A percentile compares a stretch with the other conserved stretches of the same genome.
Evolutionary conservation across 208 protist species (phyloP).

Genomic region (Porcisia deanei): DNA sequence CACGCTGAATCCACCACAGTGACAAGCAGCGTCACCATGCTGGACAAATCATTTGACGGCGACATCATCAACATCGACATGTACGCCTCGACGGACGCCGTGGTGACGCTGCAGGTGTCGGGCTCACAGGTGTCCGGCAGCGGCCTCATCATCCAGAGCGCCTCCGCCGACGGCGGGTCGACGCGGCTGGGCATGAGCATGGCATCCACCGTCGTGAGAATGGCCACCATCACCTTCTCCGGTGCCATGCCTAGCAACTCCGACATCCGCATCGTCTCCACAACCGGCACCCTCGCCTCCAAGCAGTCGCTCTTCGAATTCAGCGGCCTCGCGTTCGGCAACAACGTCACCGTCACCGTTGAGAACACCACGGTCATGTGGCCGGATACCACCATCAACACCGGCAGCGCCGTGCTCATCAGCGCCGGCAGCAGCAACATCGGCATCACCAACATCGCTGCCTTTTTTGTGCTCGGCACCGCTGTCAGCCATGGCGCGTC

Average conservation of each 20-base stretch:
- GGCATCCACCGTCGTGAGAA: conserved; percentile 4
- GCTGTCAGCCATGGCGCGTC: conserved; percentile 17
- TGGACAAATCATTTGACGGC: conserved; percentile 9
- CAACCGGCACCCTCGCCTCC: conserved; percentile 11
- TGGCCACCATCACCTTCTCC: conserved; percentile 13
- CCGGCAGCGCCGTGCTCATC: conserved; percentile 12
- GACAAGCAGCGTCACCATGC: conserved; percentile 7
- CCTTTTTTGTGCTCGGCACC: conserved; percentile 21
- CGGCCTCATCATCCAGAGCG: conserved; percentile 10
- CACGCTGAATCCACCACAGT: conserved; percentile 5
- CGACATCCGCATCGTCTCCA: conserved; percentile 25
- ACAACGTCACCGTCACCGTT: conserved; percentile 17
- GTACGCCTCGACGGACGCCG: neutral
- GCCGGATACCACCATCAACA: conserved; percentile 1
- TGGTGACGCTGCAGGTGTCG: conserved; percentile 20
- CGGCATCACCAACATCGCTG: conserved; percentile 6
- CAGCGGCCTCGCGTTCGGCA: conserved; percentile 11
- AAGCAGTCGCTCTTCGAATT: conserved; percentile 31
- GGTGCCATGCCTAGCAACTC: conserved; percentile 21
- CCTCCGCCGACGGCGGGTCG: neutral
- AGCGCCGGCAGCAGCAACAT: conserved; percentile 10
- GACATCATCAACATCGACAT: conserved; percentile 20
- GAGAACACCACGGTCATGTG: conserved; percentile 18
- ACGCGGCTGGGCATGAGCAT: conserved; percentile 21
- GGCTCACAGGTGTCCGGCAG: conserved; percentile 19